Evolutionary conservation across 352 stramenopile species (phyloP).

Genomic region (Aphanomyces invadans): DNA sequence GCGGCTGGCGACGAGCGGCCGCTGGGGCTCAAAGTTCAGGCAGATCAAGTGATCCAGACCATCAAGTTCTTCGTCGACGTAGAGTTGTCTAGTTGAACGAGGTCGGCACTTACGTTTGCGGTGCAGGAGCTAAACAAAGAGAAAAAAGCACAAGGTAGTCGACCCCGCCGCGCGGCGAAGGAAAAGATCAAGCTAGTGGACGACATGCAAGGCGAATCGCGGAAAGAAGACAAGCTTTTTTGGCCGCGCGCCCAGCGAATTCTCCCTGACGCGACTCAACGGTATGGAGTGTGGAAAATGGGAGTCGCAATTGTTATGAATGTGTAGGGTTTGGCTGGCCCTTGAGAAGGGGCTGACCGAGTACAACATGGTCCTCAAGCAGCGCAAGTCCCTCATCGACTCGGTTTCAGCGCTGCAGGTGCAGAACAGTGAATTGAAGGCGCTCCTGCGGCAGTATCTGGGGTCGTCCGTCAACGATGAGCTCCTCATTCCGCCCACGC

Average conservation of each 20-base stretch:
- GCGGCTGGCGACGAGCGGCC: slow-evolving; percentile 57
- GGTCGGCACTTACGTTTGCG: neutral
- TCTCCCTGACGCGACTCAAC: neutral
- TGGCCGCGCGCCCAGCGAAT: slow-evolving; percentile 10
- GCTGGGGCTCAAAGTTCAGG: slow-evolving; percentile 54
- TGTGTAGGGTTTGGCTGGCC: slow-evolving; percentile 59
- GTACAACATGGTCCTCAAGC: slow-evolving; percentile 76
- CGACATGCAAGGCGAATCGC: neutral
- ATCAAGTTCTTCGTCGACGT: slow-evolving; percentile 86
- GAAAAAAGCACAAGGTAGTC: slow-evolving; percentile 33
- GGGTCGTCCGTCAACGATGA: slow-evolving; percentile 73
- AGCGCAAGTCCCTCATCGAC: slow-evolving; percentile 72
- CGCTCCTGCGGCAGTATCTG: slow-evolving; percentile 85
- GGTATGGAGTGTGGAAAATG: no score
- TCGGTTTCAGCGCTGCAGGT: slow-evolving; percentile 65
- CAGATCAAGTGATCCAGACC: slow-evolving; percentile 81
- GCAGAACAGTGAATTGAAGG: slow-evolving; percentile 88
- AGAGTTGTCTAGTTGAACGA: slow-evolving; percentile 18
- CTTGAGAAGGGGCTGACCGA: slow-evolving; percentile 76
- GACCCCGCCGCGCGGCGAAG: neutral
- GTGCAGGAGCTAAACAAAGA: slow-evolving; percentile 56
- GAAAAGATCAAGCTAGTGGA: slow-evolving; percentile 8
- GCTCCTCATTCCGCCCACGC: slow-evolving; percentile 73
- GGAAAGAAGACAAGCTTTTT: slow-evolving; percentile 18
- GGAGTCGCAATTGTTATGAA: no score